Evolutionary conservation across 1,284 basidiomycete species (phyloP).

Genomic region (Exobasidium cylindrosporum): DNA sequence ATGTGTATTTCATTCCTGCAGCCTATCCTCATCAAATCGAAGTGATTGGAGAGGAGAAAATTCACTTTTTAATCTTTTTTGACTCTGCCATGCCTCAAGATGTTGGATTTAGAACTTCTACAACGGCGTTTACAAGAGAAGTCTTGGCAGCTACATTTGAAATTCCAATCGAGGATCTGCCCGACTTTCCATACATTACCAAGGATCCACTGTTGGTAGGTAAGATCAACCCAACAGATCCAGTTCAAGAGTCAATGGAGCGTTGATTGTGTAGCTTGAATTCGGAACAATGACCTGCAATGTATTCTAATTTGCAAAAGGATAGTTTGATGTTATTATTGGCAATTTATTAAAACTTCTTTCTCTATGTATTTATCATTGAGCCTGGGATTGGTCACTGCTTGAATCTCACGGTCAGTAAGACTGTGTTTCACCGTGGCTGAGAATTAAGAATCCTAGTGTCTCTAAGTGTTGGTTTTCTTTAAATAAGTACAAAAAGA

Average conservation of each 20-base stretch:
- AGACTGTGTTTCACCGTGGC: too few relatives aligned
- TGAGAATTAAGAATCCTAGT: too few relatives aligned
- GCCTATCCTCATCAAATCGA: conserved; percentile 5
- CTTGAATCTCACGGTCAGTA: too few relatives aligned
- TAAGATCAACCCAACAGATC: background rate
- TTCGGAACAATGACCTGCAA: too few relatives aligned
- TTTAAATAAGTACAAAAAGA: too few relatives aligned
- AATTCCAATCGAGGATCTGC: background rate
- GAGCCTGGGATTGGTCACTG: too few relatives aligned
- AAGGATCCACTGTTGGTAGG: background rate
- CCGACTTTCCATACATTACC: background rate
- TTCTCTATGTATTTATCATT: too few relatives aligned
- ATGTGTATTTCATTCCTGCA: conserved; percentile 7
- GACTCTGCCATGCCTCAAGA: conserved; percentile 1
- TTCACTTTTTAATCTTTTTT: conserved; percentile 8
- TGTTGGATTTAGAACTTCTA: background rate
- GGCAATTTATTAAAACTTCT: too few relatives aligned
- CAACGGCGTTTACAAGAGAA: background rate
- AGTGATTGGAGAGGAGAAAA: background rate
- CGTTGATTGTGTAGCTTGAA: too few relatives aligned
- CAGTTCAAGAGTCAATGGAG: background rate
- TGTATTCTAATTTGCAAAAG: too few relatives aligned
- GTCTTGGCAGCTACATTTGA: background rate
- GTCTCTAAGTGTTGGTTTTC: too few relatives aligned
- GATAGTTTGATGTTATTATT: too few relatives aligned